A percentile compares a stretch with the other conserved stretches of the same genome.
Conservation (phyloP, 1,139 yeast genomes). For the Suhomyces coccinellae region DNA sequence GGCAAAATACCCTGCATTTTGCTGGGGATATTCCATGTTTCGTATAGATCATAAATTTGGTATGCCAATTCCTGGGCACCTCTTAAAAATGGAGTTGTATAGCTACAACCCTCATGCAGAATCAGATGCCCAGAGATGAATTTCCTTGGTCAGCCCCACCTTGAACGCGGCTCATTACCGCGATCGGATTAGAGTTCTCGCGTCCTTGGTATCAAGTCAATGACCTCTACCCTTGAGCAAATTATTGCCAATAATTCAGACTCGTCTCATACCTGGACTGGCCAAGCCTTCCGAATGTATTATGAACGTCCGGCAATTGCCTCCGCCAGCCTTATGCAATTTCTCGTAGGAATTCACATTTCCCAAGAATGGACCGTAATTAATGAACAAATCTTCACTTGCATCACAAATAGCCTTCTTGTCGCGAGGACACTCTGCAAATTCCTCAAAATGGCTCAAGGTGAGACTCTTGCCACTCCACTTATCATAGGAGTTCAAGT, state of each 20-base stretch:
- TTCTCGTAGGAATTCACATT: constrained; percentile 18
- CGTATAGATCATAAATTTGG: no score
- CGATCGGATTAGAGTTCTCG: no score
- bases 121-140: no score
- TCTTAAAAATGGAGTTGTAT: no score
- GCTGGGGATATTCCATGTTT: background rate
- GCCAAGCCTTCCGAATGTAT: constrained; percentile 39
- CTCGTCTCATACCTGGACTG: constrained; percentile 16
- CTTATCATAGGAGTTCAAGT: constrained; percentile 40
- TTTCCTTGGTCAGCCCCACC: no score
- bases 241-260: background rate
- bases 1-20: background rate
- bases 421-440: constrained; percentile 16
- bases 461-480: constrained; percentile 39
- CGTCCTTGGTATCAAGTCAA: no score
- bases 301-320: constrained; percentile 27
- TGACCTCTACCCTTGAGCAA: no score
- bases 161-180: no score
- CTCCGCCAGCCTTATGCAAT: constrained; percentile 4
- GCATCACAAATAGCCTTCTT: constrained; percentile 5
- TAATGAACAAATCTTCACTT: constrained; percentile 22
- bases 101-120: no score
- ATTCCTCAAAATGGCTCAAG: constrained; percentile 30
- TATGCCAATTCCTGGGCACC: no score
- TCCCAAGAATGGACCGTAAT: constrained; percentile 17